phyloP scores from a whole-genome alignment of 202 grass and related monocot genomes.

The Panicum virgatum region DNA sequence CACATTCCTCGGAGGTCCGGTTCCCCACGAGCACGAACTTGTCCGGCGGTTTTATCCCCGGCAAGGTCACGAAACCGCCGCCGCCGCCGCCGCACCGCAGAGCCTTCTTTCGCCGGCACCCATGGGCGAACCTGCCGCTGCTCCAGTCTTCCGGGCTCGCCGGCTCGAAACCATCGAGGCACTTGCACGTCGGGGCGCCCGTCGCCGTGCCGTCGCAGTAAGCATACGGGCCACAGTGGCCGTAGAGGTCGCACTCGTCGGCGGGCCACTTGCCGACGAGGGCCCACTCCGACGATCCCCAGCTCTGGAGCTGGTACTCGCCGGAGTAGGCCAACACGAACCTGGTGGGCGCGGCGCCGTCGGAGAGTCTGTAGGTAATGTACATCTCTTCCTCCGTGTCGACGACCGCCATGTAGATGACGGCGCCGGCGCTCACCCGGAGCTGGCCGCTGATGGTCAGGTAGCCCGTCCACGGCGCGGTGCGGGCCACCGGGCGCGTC shows the following conservation, averaged over 20 bases:
- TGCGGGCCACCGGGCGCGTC: constrained; percentile 37
- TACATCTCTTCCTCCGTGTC: background rate
- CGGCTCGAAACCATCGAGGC: background rate
- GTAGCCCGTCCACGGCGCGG: constrained; percentile 55
- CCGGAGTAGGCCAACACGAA: constrained; percentile 1
- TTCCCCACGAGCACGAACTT: background rate
- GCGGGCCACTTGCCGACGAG: background rate
- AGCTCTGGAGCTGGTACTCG: background rate
- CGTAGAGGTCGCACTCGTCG: constrained; percentile 9
- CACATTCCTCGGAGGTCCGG: constrained; percentile 22
- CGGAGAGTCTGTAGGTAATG: background rate
- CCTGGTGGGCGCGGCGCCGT: background rate
- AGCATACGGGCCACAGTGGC: constrained; percentile 1
- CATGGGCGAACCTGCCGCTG: background rate
- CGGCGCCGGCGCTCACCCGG: background rate
- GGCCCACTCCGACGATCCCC: background rate
- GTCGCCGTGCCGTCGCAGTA: background rate
- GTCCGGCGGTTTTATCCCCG: constrained; percentile 38
- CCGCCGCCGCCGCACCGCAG: constrained; percentile 2
- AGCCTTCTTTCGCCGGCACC: constrained; percentile 29
- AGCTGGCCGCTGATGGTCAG: too few species aligned
- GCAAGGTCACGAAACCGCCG: constrained; percentile 32
- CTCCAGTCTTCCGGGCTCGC: background rate
- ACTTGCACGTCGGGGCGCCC: background rate
- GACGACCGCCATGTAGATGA: background rate